These are phyloP conservation scores for Apiospora kogelbergensis DNA, from an alignment of 2,329 filamentous ascomycete species.

Conservation along the genomic window DNA sequence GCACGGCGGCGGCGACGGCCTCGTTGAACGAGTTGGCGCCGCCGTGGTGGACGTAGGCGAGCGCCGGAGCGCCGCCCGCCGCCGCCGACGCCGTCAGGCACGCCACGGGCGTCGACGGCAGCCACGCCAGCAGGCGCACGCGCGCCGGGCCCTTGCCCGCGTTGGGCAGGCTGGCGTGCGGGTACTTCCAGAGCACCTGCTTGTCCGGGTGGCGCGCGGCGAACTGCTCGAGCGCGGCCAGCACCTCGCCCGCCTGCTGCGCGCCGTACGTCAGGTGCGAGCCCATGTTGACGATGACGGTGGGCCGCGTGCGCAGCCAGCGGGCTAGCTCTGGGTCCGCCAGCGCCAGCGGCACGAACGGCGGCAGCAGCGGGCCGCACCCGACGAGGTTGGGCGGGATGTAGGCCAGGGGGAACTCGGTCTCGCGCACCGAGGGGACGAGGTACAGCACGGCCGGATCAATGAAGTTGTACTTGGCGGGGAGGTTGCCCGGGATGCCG, in stretches of 20 bases:
- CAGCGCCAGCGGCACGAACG: constrained; percentile 13
- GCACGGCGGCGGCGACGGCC: constrained; percentile 20
- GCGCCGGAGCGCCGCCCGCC: constrained; percentile 14
- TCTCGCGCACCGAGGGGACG: constrained; percentile 17
- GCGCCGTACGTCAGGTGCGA: constrained; percentile 18
- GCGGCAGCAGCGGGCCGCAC: constrained; percentile 20
- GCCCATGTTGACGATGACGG: constrained; percentile 21
- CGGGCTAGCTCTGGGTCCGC: constrained; percentile 10
- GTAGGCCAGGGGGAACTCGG: constrained; percentile 17
- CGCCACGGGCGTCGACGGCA: background rate
- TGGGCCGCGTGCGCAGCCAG: constrained; percentile 18
- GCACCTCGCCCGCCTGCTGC: constrained; percentile 13
- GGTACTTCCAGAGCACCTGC: constrained; percentile 21
- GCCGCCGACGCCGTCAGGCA: constrained; percentile 26
- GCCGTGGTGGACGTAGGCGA: constrained; percentile 36
- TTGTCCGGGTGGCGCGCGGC: constrained; percentile 15
- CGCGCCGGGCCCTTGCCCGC: background rate
- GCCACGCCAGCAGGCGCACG: background rate
- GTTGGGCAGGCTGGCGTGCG: constrained; percentile 3
- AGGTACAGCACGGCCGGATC: background rate
- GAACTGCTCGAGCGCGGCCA: constrained; percentile 15
- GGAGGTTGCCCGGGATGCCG: background rate
- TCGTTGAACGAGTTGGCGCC: constrained; percentile 33
- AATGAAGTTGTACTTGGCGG: background rate
- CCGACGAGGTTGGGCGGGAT: constrained; percentile 16